These are phyloP conservation scores for Calycina herbarum DNA, from an alignment of 2,329 filamentous ascomycete genomes.

Conservation along the genomic window DNA sequence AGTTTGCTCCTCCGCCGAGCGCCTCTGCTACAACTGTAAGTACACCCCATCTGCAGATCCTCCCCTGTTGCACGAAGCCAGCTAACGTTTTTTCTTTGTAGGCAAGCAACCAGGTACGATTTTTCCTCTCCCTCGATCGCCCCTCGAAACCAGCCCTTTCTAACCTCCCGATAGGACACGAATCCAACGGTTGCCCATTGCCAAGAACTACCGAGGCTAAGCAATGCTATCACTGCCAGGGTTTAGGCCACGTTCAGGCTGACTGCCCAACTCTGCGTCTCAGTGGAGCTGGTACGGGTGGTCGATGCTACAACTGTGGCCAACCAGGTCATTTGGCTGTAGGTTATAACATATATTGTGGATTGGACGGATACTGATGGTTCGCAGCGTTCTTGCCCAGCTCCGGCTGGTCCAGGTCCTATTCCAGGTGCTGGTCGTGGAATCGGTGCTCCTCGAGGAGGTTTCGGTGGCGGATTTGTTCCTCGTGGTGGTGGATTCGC, in stretches of 20 bases:
- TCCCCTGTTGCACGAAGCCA: slow-evolving; percentile 6
- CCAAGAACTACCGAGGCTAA: slow-evolving; percentile 97
- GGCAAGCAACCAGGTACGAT: slow-evolving; percentile 76
- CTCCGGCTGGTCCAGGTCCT: slow-evolving; percentile 58
- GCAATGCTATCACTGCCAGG: slow-evolving; percentile 99
- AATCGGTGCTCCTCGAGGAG: slow-evolving; percentile 68
- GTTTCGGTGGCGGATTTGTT: slow-evolving; percentile 58
- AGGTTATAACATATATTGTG: slow-evolving; percentile 41
- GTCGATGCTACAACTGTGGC: slow-evolving; percentile 96
- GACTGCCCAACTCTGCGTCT: slow-evolving; percentile 96
- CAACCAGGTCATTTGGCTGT: slow-evolving; percentile 90
- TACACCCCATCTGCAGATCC: slow-evolving; percentile 22
- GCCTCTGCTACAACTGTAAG: slow-evolving; percentile 99
- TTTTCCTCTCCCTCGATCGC: slow-evolving; percentile 18
- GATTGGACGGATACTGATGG: slow-evolving; percentile 24
- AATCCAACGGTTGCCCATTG: slow-evolving; percentile 96
- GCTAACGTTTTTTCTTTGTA: slow-evolving; percentile 35
- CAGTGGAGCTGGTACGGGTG: slow-evolving; percentile 77
- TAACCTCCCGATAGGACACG: slow-evolving; percentile 63
- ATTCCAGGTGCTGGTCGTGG: slow-evolving; percentile 59
- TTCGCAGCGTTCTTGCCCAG: slow-evolving; percentile 75
- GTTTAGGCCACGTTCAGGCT: slow-evolving; percentile 95
- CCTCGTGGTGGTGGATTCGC: slow-evolving; percentile 73
- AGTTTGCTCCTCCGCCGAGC: slow-evolving; percentile 96
- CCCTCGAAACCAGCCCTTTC: slow-evolving; percentile 13